A percentile compares a stretch with the other conserved stretches of the same genome.
These are phyloP conservation scores for Aspergillus amoenus DNA, from an alignment of 2,329 filamentous ascomycete species.

Conservation along the genomic window DNA sequence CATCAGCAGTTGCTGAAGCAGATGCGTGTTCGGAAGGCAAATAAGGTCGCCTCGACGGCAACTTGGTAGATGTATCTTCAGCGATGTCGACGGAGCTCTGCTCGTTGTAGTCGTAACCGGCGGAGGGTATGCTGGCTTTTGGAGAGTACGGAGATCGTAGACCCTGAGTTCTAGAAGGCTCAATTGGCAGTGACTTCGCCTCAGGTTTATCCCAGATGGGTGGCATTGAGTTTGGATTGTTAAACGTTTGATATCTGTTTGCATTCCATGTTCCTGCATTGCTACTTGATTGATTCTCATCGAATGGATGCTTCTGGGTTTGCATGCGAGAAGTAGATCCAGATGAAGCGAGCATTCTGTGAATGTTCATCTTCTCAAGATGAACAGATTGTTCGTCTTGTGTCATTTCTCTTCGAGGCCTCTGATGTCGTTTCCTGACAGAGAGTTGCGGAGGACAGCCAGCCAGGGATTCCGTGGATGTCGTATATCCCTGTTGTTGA, in stretches of 20 bases:
- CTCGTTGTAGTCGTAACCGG: not conserved
- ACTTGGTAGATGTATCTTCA: not conserved
- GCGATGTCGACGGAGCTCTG: not conserved
- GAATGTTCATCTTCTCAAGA: conserved; percentile 30
- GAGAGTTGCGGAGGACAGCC: conserved; percentile 18
- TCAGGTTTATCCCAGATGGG: conserved; percentile 5
- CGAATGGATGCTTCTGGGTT: conserved; percentile 23
- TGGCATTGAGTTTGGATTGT: not conserved
- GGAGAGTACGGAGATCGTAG: conserved; percentile 30
- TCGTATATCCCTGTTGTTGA: conserved; percentile 6
- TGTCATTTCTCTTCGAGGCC: conserved; percentile 11
- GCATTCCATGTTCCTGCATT: conserved; percentile 12
- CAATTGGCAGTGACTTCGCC: not conserved
- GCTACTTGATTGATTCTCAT: conserved; percentile 18
- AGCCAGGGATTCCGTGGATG: conserved; percentile 18
- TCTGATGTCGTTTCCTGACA: conserved; percentile 26
- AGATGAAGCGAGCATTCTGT: conserved; percentile 25
- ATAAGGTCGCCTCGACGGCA: not conserved
- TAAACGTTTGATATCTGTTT: conserved; percentile 5
- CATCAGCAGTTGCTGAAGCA: not conserved
- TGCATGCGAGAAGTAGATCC: conserved; percentile 21
- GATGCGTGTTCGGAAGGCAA: not conserved
- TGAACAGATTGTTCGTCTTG: conserved; percentile 25
- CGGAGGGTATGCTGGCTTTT: conserved; percentile 17
- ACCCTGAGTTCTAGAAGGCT: conserved; percentile 10